phyloP scores from a whole-genome alignment of 2,329 filamentous ascomycete genomes.

The Aureobasidium mangrovei region DNA sequence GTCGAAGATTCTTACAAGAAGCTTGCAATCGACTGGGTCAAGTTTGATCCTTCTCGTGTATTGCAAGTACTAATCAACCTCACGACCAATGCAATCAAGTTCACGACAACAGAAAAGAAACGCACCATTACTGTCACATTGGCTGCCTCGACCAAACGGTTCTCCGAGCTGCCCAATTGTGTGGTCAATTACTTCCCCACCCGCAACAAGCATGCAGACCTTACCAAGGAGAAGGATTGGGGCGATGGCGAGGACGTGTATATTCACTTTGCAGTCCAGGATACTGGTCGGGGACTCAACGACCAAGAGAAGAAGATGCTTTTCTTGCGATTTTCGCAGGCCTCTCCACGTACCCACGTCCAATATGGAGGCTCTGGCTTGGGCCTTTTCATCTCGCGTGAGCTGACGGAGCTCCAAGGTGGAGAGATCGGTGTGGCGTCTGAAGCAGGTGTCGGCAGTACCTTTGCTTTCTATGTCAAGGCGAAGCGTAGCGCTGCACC shows the following conservation, averaged over 20 bases:
- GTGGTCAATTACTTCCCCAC: conserved; percentile 55
- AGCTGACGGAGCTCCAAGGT: conserved; percentile 72
- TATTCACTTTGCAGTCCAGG: conserved; percentile 64
- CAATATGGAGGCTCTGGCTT: conserved; percentile 73
- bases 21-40: conserved; percentile 56
- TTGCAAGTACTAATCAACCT: conserved; percentile 74
- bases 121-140: conserved; percentile 59
- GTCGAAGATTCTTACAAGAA: conserved; percentile 54
- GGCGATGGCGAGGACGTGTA: conserved; percentile 57
- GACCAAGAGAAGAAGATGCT: conserved; percentile 63
- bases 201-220: conserved; percentile 39
- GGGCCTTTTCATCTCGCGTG: conserved; percentile 68
- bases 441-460: conserved; percentile 58
- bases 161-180: conserved; percentile 33
- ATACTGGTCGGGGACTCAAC: conserved; percentile 67
- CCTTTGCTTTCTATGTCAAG: conserved; percentile 69
- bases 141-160: conserved; percentile 51
- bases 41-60: conserved; percentile 64
- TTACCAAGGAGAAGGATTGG: conserved; percentile 54
- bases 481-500: conserved; percentile 46
- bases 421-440: conserved; percentile 70
- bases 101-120: conserved; percentile 56
- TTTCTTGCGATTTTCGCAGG: conserved; percentile 72
- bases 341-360: conserved; percentile 65
- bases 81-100: conserved; percentile 74